Evolutionary conservation across 2,329 filamentous ascomycete genomes (phyloP), one percentile per base, ranked within the genome.

Genomic region (Microcera coccophila): DNA sequence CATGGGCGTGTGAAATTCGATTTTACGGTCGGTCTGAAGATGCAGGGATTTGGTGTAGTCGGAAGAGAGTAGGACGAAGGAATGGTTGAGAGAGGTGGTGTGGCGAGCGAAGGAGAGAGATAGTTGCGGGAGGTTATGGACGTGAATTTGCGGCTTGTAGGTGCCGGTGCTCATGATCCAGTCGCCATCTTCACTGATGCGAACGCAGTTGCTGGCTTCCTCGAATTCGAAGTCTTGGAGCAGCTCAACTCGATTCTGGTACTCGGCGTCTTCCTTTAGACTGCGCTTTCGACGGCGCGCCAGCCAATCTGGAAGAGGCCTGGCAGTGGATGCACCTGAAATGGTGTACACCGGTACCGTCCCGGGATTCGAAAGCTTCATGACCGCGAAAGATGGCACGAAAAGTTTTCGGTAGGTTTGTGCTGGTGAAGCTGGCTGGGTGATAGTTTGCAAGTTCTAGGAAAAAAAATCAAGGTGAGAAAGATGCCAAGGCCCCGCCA

Each of bases 191-290:
- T 95, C 90, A 57, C 88, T 95, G 50, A 93, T 81, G 38, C 89
- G 81, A 50, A 98, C 81, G 62, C 91, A 96, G 54, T 84, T 81
- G 62, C 90, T 95, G 31, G 94, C 91, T 68, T 95, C 90, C 59
- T 96, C 90, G 59, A 98, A 97, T 62, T 94, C 90, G 65, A 98
- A 98, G 62, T 98, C 93, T 61, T 98, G 93, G 28, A 98, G 78
- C 44, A 98, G 75, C 67, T 98, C 93, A 56, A 98, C 84, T 53
- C 93, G 85, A 65, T 90, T 95, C 50, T 90, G 85, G 68, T 91
- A 97, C 62, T 96, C 91, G 47, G 86, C 76, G 62, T 97, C 91
- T 54, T 91, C 83, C 68, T 97, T 97, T 55, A 96, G 72, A 62
- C 87, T 94, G 63, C 87, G 79, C 74, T 96, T 97, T 63, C 91